phyloP scores from a whole-genome alignment of 495 filamentous ascomycete species.

The Hypoxylon subgilvum region DNA sequence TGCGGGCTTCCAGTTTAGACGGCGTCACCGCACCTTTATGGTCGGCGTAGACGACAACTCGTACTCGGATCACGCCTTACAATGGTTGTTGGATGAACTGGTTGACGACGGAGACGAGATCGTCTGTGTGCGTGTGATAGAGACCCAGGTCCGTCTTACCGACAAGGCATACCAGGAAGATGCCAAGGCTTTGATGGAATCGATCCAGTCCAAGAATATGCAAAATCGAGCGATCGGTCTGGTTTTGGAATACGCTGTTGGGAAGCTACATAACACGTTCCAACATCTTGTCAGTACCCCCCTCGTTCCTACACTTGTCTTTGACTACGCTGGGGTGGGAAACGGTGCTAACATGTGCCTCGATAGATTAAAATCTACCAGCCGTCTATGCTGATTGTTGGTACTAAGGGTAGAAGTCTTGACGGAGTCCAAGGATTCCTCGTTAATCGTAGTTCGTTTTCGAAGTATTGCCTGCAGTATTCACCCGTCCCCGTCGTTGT shows the following conservation, averaged over 20 bases:
- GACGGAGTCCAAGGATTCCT: slow-evolving; percentile 90
- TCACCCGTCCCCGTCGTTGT: slow-evolving; percentile 97
- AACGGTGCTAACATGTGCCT: slow-evolving; percentile 3
- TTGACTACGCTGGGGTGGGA: neutral
- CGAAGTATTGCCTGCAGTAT: slow-evolving; percentile 95
- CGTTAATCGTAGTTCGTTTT: slow-evolving; percentile 80
- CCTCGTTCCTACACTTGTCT: too few relatives aligned
- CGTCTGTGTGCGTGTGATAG: slow-evolving; percentile 88
- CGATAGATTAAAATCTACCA: slow-evolving; percentile 88
- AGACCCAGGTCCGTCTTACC: slow-evolving; percentile 77
- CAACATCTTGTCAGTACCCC: slow-evolving; percentile 78
- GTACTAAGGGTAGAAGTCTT: slow-evolving; percentile 84
- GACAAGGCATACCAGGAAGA: slow-evolving; percentile 83
- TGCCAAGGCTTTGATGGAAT: slow-evolving; percentile 74
- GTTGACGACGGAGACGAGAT: slow-evolving; percentile 98
- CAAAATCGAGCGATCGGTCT: slow-evolving; percentile 85
- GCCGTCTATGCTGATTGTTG: slow-evolving; percentile 93
- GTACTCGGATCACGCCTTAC: slow-evolving; percentile 92
- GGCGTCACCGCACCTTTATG: slow-evolving; percentile 87
- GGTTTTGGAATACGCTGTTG: slow-evolving; percentile 86
- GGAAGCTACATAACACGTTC: slow-evolving; percentile 90
- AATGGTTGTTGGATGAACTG: slow-evolving; percentile 92
- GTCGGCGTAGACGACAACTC: slow-evolving; percentile 93
- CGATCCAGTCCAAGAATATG: slow-evolving; percentile 84
- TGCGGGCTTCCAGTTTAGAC: slow-evolving; percentile 82